A percentile compares a stretch with the other conserved stretches of the same genome.
These are phyloP conservation scores for Geosmithia morbida DNA, from an alignment of 2,329 filamentous ascomycete species.

Conservation along the genomic window DNA sequence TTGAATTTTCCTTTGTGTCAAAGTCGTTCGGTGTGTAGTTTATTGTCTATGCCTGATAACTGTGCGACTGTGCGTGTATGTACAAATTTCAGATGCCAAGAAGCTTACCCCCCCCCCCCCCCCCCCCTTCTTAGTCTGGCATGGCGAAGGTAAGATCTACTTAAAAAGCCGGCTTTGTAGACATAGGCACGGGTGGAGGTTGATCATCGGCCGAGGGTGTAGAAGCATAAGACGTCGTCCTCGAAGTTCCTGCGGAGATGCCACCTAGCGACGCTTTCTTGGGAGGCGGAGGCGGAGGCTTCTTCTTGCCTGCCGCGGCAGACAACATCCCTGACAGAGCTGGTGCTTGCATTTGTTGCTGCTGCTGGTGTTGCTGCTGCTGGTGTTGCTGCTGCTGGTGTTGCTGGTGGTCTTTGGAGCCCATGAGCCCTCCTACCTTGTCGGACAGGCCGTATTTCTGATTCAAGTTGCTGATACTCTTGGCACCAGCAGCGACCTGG, in stretches of 20 bases:
- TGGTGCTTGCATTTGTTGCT: not conserved
- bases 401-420: constrained; percentile 5
- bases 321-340: not conserved
- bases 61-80: constrained; percentile 1
- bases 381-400: not conserved
- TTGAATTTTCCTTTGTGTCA: too few species aligned
- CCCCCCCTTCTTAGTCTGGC: too few species aligned
- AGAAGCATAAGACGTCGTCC: constrained; percentile 2
- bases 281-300: constrained; percentile 32
- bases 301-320: constrained; percentile 28
- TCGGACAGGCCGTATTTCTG: constrained; percentile 44
- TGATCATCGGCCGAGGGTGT: constrained; percentile 9
- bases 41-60: not conserved
- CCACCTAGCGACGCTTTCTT: constrained; percentile 31
- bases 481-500: constrained; percentile 46
- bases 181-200: constrained; percentile 38
- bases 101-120: not conserved
- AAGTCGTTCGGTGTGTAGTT: not conserved
- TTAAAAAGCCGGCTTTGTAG: constrained; percentile 33
- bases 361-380: not conserved
- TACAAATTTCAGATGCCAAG: not conserved
- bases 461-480: constrained; percentile 40
- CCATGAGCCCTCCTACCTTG: constrained; percentile 16
- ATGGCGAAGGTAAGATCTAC: not conserved
- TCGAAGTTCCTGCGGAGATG: constrained; percentile 11